These are phyloP conservation scores for Mycena crocata DNA, from an alignment of 768 basidiomycete species.

Conservation along the genomic window DNA sequence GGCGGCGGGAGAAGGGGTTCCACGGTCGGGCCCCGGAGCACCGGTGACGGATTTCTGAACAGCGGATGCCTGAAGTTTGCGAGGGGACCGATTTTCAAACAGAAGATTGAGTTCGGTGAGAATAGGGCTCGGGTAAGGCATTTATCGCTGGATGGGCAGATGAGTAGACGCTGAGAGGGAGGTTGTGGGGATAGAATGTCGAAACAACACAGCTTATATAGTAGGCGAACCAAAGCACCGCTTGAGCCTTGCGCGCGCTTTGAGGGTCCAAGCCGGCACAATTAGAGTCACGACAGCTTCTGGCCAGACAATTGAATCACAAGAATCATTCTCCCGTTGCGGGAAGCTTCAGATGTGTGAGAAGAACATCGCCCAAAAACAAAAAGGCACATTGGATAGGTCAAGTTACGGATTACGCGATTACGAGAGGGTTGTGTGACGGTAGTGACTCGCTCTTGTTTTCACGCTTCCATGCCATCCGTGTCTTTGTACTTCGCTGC, in stretches of 20 bases:
- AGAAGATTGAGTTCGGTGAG: conserved; percentile 30
- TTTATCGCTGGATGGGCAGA: too few relatives aligned
- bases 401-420: too few relatives aligned
- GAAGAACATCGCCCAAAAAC: background rate
- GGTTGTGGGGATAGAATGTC: conserved; percentile 15
- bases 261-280: conserved; percentile 10
- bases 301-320: too few relatives aligned
- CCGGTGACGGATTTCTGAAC: background rate
- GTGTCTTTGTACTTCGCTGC: too few relatives aligned
- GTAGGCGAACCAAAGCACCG: background rate
- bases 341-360: too few relatives aligned
- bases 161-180: background rate
- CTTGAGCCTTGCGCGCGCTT: conserved; percentile 15
- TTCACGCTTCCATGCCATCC: too few relatives aligned
- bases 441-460: too few relatives aligned
- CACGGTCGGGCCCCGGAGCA: background rate
- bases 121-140: conserved; percentile 29
- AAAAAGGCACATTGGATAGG: too few relatives aligned
- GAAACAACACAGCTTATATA: conserved; percentile 14
- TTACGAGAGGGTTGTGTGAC: too few relatives aligned
- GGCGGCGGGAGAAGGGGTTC: conserved; percentile 11
- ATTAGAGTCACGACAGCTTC: background rate
- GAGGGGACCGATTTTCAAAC: conserved; percentile 27
- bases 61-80: background rate
- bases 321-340: too few relatives aligned